A percentile compares a stretch with the other conserved stretches of the same genome.
These are phyloP conservation scores for Aspergillus sp. DNA, from an alignment of 2,329 filamentous ascomycete genomes.

Conservation along the genomic window DNA sequence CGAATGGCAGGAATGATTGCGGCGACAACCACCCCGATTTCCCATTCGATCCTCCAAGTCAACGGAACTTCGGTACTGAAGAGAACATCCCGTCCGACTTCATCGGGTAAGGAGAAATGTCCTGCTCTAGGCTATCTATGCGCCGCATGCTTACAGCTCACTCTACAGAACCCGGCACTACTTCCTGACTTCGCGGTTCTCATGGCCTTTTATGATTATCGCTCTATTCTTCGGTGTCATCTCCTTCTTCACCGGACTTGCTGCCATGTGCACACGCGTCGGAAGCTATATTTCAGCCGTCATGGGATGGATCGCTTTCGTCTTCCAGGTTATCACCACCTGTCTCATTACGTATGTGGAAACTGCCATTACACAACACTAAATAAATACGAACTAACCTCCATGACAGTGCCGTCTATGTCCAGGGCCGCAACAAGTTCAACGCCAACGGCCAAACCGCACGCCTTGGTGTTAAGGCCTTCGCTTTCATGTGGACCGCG, in stretches of 20 bases:
- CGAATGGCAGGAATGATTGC: constrained; percentile 62
- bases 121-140: not conserved
- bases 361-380: not conserved
- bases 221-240: constrained; percentile 69
- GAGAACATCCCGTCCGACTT: constrained; percentile 55
- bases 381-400: constrained; percentile 7
- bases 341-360: constrained; percentile 62
- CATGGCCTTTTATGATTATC: constrained; percentile 88
- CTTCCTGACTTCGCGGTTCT: constrained; percentile 86
- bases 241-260: constrained; percentile 47
- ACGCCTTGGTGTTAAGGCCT: constrained; percentile 57
- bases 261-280: constrained; percentile 54
- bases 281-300: constrained; percentile 53
- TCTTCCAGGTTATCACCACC: constrained; percentile 60
- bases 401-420: constrained; percentile 55
- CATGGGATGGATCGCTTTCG: constrained; percentile 52
- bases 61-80: constrained; percentile 59
- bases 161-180: constrained; percentile 58
- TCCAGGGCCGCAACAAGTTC: constrained; percentile 59
- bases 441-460: constrained; percentile 49
- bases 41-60: constrained; percentile 62
- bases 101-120: constrained; percentile 45
- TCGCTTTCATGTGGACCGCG: constrained; percentile 63
- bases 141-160: not conserved
- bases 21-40: constrained; percentile 60